Evolutionary conservation across 2,329 filamentous ascomycete species (phyloP).

Genomic region (Colletotrichum sp.): DNA sequence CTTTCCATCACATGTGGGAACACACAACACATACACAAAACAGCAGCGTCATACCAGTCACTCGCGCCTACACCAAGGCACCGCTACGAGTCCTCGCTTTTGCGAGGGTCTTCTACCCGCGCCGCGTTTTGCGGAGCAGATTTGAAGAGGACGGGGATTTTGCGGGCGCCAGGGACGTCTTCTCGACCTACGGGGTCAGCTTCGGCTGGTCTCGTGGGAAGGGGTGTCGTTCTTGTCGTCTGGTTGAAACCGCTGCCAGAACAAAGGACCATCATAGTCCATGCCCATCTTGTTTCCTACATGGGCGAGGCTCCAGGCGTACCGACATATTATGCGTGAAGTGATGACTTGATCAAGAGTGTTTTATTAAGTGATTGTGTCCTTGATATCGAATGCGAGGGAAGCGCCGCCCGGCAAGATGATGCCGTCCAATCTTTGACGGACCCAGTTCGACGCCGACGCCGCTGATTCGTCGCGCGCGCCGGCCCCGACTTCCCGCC

Average conservation of each 20-base stretch:
- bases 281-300: constrained; percentile 47
- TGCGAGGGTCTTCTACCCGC: constrained; percentile 19
- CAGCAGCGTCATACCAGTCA: constrained; percentile 23
- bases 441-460: background rate
- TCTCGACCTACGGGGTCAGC: background rate
- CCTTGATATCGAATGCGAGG: background rate
- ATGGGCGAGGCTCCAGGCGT: constrained; percentile 57
- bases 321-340: constrained; percentile 31
- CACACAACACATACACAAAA: background rate
- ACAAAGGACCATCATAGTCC: constrained; percentile 60
- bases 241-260: constrained; percentile 44
- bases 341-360: background rate
- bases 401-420: background rate
- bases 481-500: background rate
- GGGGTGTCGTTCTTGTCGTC: background rate
- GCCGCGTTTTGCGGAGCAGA: constrained; percentile 22
- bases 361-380: background rate
- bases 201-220: background rate
- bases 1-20: background rate
- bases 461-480: background rate
- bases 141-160: constrained; percentile 21
- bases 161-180: background rate
- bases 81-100: constrained; percentile 16
- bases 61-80: constrained; percentile 2
- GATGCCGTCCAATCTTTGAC: background rate